Evolutionary conservation across 192 early-diverging fungal species (phyloP), one percentile per base, ranked within the genome.

Genomic region (Coemansia sp.): DNA sequence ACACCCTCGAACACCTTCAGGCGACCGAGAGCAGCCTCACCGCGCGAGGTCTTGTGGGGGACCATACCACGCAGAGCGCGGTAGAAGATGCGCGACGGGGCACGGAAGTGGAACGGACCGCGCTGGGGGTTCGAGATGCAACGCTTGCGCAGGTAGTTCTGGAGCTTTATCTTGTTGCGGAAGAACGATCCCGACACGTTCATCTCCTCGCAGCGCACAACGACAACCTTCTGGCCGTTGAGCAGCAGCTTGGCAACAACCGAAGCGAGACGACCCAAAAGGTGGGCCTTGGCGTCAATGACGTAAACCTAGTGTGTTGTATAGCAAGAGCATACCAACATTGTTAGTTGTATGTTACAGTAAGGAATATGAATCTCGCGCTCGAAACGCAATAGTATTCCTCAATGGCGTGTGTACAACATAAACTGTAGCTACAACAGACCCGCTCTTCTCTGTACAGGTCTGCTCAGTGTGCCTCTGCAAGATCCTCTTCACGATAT

Each of bases 1-100:
- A 98, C 91, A 88, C 96, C 98, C 87, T 99, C 98, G 69, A 99
- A 99, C 85, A 98, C 92, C 94, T 97, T 97, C 85, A 98, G 87
- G 85, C 97, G 93, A 76, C 95, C 94, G 67, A 99, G 88, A 77
- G 97, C 97, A 53, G 94, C 94, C 73, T 94, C 92, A 89, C 97
- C 97, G 78, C 98, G 96, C 61, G 96, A 85, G 72, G 97, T 97
- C 93, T 98, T 98, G 94, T 99, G 98, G 68, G 98, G 96, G 81
- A 98, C 83, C 98, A 99, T 99, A 76, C 98, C 98, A 66, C 98
- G 95, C 83, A 99, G 88, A 60, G 92, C 89, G 76, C 95, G 93
- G 90, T 95, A 97, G 87, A 99, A 95, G 89, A 96, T 94, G 76
- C 94, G 91, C 63, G 94, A 96, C 62, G 97, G 97, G 68, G 96